A percentile compares a stretch with the other conserved stretches of the same genome.
Evolutionary conservation across 305 asterid species (phyloP).

Genomic region (Euphrasia arctica): DNA sequence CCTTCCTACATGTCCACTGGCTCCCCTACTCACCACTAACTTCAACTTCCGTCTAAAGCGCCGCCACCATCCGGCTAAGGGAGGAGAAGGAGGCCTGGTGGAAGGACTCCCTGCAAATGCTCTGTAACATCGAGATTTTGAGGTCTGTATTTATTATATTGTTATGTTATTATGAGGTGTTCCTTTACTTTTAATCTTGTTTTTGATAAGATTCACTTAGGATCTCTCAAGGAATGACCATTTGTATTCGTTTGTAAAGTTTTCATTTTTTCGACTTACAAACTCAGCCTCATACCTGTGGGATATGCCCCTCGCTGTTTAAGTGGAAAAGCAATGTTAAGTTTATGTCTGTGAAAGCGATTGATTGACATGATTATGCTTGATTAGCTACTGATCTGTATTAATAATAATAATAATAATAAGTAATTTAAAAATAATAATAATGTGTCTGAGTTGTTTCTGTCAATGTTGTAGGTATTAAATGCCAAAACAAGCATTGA

Average conservation of each 20-base stretch:
- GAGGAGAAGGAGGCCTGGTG: conserved; percentile 37
- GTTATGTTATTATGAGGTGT: too few species aligned
- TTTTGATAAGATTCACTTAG: too few species aligned
- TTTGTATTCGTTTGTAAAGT: too few species aligned
- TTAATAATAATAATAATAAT: not conserved
- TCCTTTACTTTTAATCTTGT: too few species aligned
- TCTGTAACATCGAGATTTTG: conserved; percentile 76
- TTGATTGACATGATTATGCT: conserved; percentile 14
- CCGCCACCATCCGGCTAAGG: conserved; percentile 64
- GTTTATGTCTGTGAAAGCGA: conserved; percentile 16
- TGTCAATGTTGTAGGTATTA: conserved; percentile 26
- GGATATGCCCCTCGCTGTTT: not conserved
- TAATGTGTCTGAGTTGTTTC: conserved; percentile 25
- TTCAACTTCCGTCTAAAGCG: conserved; percentile 63
- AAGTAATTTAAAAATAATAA: not conserved
- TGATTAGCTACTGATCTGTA: conserved; percentile 22
- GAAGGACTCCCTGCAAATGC: conserved; percentile 9
- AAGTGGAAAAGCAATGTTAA: conserved; percentile 1
- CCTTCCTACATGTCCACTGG: conserved; percentile 47
- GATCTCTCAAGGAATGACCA: too few species aligned
- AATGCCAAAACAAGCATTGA: conserved; percentile 1
- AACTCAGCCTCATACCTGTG: too few species aligned
- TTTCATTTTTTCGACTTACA: too few species aligned
- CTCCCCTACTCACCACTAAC: conserved; percentile 37
- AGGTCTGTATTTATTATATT: not conserved